phyloP scores from a whole-genome alignment of 148 eudicot genomes.

The Vaccinium macrocarpon region DNA sequence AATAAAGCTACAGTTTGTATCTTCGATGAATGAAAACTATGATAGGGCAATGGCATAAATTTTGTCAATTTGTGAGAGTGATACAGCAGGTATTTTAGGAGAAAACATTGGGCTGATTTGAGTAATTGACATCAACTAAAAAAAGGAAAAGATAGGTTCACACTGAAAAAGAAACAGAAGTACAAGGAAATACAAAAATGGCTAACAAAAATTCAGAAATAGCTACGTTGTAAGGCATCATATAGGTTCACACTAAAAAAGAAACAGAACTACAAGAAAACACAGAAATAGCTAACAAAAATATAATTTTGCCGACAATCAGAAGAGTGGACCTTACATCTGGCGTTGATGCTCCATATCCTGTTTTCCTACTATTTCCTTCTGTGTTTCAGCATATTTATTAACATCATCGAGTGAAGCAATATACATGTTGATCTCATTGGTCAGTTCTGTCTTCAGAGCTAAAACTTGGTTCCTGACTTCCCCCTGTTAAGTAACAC shows the following conservation, averaged over 20 bases:
- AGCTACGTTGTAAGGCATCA: not conserved
- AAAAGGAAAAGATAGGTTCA: not conserved
- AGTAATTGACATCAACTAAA: not conserved
- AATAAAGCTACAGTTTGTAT: not conserved
- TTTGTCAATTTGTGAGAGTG: too few relatives aligned
- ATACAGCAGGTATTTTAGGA: too few relatives aligned
- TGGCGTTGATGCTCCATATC: constrained; percentile 80
- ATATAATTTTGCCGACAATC: not conserved
- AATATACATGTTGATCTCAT: constrained; percentile 51
- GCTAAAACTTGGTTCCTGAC: constrained; percentile 55
- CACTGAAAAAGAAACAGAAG: not conserved
- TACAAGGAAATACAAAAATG: too few relatives aligned
- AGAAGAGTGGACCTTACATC: constrained; percentile 50
- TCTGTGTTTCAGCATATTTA: constrained; percentile 45
- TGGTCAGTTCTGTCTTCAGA: constrained; percentile 49
- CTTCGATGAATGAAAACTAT: not conserved
- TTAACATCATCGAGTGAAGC: constrained; percentile 48
- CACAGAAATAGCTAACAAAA: not conserved
- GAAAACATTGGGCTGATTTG: too few relatives aligned
- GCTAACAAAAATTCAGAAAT: too few relatives aligned
- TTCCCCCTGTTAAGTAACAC: constrained; percentile 49
- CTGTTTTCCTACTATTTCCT: constrained; percentile 63
- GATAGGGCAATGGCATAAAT: too few relatives aligned
- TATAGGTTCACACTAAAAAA: not conserved
- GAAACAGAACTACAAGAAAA: not conserved